phyloP scores from a whole-genome alignment of 371 early-diverging fungal genomes.

The Syncephalastrum racemosum region DNA sequence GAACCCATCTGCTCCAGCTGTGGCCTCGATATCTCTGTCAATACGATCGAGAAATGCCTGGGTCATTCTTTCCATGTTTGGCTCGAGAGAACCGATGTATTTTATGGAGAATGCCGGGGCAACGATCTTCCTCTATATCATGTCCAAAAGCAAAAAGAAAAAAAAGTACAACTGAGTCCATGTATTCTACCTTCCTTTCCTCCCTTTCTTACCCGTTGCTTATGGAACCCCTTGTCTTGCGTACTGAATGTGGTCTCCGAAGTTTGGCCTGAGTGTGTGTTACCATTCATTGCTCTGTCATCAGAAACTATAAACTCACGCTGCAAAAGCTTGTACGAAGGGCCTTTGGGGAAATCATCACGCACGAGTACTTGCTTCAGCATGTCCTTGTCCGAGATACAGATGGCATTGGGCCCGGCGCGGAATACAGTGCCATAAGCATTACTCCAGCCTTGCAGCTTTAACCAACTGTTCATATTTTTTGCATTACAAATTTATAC shows the following conservation, averaged over 20 bases:
- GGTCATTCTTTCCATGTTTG: conserved; percentile 19
- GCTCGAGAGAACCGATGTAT: conserved; percentile 40
- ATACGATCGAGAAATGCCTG: conserved; percentile 19
- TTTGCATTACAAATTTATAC: no score
- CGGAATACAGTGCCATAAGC: neutral
- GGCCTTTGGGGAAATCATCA: conserved; percentile 9
- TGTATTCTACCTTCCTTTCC: neutral
- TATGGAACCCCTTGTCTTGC: conserved; percentile 1
- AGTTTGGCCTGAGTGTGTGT: conserved; percentile 6
- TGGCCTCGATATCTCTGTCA: conserved; percentile 5
- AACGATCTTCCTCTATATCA: conserved; percentile 29
- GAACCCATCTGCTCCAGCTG: conserved; percentile 1
- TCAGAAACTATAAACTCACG: neutral
- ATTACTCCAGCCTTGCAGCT: no score
- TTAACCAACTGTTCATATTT: no score
- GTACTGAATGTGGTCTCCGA: neutral
- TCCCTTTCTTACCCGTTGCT: conserved; percentile 6
- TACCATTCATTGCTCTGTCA: neutral
- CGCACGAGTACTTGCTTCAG: conserved; percentile 8
- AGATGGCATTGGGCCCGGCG: neutral
- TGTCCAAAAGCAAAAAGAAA: neutral
- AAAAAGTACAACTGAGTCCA: neutral
- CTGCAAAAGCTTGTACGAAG: neutral
- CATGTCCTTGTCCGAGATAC: conserved; percentile 9
- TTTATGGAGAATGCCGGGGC: conserved; percentile 41